phyloP scores from a whole-genome alignment of 352 stramenopile genomes.

The Thraustochytrium sp. region DNA sequence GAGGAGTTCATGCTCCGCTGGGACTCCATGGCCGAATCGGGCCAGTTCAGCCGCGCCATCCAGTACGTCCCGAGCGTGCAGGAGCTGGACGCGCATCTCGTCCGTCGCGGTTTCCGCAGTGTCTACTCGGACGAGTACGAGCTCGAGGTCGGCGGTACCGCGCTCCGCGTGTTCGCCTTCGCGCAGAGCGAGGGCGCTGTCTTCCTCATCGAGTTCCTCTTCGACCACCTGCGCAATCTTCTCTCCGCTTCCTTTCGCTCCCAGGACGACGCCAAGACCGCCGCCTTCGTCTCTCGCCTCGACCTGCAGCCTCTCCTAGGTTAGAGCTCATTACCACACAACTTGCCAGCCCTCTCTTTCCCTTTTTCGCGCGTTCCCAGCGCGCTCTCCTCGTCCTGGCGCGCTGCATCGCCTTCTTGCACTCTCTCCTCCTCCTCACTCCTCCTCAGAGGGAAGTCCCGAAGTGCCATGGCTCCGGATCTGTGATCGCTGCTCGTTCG shows the following conservation, averaged over 20 bases:
- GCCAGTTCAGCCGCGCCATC: background rate
- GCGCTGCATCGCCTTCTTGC: too few relatives aligned
- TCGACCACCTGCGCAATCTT: background rate
- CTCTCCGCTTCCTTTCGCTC: background rate
- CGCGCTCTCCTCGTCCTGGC: too few relatives aligned
- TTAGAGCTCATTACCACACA: too few relatives aligned
- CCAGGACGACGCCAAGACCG: slow-evolving; percentile 12
- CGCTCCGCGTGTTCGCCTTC: background rate
- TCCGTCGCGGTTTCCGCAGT: background rate
- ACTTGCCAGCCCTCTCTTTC: too few relatives aligned
- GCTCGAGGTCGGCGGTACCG: background rate
- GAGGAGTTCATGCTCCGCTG: slow-evolving; percentile 32
- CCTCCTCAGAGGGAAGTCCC: too few relatives aligned
- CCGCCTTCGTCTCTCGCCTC: background rate
- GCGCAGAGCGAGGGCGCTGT: slow-evolving; percentile 32
- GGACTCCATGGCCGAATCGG: slow-evolving; percentile 23
- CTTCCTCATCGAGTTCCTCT: slow-evolving; percentile 31
- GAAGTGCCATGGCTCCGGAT: too few relatives aligned
- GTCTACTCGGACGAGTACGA: slow-evolving; percentile 11
- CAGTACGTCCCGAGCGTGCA: background rate
- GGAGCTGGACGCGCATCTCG: background rate
- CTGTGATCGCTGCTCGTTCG: too few relatives aligned
- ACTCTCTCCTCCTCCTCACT: too few relatives aligned
- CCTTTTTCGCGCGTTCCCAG: too few relatives aligned
- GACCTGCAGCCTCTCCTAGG: too few relatives aligned